phyloP scores from a whole-genome alignment of 257 asterid genomes.

The Penstemon barbatus region DNA sequence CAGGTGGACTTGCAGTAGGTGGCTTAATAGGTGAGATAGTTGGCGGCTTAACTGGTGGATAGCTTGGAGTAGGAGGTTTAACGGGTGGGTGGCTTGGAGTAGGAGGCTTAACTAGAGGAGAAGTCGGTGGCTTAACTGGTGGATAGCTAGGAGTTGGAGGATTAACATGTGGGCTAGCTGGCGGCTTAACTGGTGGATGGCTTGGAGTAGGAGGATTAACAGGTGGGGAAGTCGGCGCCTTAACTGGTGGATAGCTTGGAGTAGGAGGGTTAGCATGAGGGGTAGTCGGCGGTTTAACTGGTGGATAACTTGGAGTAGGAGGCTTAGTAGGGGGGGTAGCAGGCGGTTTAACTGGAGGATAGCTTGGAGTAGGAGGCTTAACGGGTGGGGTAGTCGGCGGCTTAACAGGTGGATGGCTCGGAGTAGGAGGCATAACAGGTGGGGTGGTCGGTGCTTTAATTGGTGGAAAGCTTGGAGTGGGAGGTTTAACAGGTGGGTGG shows the following conservation, averaged over 20 bases:
- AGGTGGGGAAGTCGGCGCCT: too few relatives aligned
- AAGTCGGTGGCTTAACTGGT: too few relatives aligned
- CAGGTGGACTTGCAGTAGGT: neutral
- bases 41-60: neutral
- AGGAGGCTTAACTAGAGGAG: neutral
- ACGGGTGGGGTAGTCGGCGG: neutral
- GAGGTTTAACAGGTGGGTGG: neutral
- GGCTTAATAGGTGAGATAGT: neutral
- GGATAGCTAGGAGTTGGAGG: too few relatives aligned
- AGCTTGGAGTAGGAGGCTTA: neutral
- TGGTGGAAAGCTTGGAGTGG: too few relatives aligned
- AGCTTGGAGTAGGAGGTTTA: too few relatives aligned
- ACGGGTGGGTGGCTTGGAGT: constrained; percentile 9
- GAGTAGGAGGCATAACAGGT: too few relatives aligned
- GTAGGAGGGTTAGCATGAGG: constrained; percentile 18
- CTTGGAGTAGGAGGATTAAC: too few relatives aligned
- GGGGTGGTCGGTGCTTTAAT: too few relatives aligned
- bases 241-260: too few relatives aligned
- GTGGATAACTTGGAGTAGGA: constrained; percentile 6
- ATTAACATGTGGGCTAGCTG: neutral
- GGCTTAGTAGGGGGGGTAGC: constrained; percentile 19
- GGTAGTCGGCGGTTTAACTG: constrained; percentile 9
- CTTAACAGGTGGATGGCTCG: too few relatives aligned
- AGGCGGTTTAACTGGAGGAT: constrained; percentile 24
- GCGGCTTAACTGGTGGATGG: neutral